A percentile compares a stretch with the other conserved stretches of the same genome.
Conservation (phyloP, 108 stramenopile species). For the Pseudonitzschia multistriata region DNA sequence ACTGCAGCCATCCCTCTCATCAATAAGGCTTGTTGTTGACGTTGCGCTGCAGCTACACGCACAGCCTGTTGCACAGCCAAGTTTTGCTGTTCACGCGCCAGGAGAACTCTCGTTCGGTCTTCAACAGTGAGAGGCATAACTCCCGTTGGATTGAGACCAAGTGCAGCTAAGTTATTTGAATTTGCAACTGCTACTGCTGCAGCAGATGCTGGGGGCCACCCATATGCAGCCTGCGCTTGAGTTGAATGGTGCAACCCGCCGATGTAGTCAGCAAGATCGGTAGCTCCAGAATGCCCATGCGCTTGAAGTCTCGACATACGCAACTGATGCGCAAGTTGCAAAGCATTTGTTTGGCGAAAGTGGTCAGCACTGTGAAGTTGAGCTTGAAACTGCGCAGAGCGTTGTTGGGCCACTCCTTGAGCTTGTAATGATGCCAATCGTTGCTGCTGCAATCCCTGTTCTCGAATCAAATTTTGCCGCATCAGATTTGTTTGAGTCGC, state of each 20-base stretch:
- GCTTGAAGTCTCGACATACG: conserved; percentile 21
- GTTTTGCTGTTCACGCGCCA: conserved; percentile 32
- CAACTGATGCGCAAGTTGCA: conserved; percentile 42
- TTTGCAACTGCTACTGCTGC: conserved; percentile 41
- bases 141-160: conserved; percentile 27
- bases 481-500: conserved; percentile 13
- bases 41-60: conserved; percentile 27
- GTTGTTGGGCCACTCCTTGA: conserved; percentile 8
- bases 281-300: conserved; percentile 23
- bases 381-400: conserved; percentile 7
- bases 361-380: conserved; percentile 19
- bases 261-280: conserved; percentile 36
- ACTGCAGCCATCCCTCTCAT: conserved; percentile 22
- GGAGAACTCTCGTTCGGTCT: conserved; percentile 35
- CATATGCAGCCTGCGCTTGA: conserved; percentile 22
- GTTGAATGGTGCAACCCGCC: conserved; percentile 28
- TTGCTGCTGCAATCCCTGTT: conserved; percentile 19
- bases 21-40: conserved; percentile 33
- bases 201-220: conserved; percentile 30
- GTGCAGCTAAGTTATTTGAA: conserved; percentile 34
- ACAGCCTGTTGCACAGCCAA: conserved; percentile 7
- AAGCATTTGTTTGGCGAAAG: conserved; percentile 29
- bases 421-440: conserved; percentile 13
- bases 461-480: conserved; percentile 11
- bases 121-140: conserved; percentile 47